These are phyloP conservation scores for Suhomyces sp. DNA, from an alignment of 805 yeast genomes.

Conservation along the genomic window DNA sequence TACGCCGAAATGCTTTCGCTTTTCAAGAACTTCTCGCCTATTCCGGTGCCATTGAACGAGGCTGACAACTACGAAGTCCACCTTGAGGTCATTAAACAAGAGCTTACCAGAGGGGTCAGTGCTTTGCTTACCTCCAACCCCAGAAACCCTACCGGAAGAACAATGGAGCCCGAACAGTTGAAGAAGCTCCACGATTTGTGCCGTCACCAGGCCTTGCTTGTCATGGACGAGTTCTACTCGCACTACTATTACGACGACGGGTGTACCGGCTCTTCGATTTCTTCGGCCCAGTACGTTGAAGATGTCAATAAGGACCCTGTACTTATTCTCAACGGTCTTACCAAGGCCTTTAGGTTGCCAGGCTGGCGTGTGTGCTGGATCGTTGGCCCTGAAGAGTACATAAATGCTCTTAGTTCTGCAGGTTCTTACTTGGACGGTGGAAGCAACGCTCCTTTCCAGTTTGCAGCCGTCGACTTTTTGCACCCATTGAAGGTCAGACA, in stretches of 20 bases:
- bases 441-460: slow-evolving; percentile 58
- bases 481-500: slow-evolving; percentile 47
- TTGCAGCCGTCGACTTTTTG: slow-evolving; percentile 54
- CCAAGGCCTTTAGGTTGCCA: slow-evolving; percentile 59
- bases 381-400: slow-evolving; percentile 59
- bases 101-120: slow-evolving; percentile 54
- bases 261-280: slow-evolving; percentile 50
- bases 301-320: slow-evolving; percentile 60
- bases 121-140: slow-evolving; percentile 60
- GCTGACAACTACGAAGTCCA: slow-evolving; percentile 56
- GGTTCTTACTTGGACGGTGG: slow-evolving; percentile 64
- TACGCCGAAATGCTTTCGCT: slow-evolving; percentile 63
- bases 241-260: slow-evolving; percentile 55
- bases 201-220: slow-evolving; percentile 44
- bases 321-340: slow-evolving; percentile 55
- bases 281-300: slow-evolving; percentile 49
- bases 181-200: slow-evolving; percentile 50
- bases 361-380: slow-evolving; percentile 68
- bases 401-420: slow-evolving; percentile 52
- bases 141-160: slow-evolving; percentile 59
- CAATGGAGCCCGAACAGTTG: slow-evolving; percentile 47
- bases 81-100: slow-evolving; percentile 49
- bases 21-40: slow-evolving; percentile 60
- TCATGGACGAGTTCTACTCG: slow-evolving; percentile 63
- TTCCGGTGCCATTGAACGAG: slow-evolving; percentile 59